phyloP scores from a whole-genome alignment of 805 yeast species.

The Pichia nanzhaoensis region DNA sequence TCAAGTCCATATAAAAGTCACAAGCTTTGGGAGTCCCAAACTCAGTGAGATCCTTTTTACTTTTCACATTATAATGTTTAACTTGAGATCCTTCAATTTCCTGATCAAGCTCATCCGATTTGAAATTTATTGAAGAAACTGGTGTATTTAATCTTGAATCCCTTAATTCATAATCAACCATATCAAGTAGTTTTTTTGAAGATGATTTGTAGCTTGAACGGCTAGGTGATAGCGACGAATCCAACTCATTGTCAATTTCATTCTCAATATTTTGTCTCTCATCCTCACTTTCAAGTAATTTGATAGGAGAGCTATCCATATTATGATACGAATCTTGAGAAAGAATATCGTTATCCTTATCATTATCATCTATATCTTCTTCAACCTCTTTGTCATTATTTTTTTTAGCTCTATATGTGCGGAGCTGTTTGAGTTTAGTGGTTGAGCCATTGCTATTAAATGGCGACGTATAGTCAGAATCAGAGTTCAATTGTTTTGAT shows the following conservation, averaged over 20 bases:
- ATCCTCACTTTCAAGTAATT: constrained; percentile 4
- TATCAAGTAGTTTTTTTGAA: background rate
- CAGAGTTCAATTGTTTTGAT: background rate
- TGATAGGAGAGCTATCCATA: constrained; percentile 2
- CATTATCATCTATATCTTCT: background rate
- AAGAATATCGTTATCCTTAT: background rate
- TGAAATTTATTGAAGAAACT: background rate
- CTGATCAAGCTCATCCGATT: background rate
- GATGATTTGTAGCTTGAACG: background rate
- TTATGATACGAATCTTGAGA: constrained; percentile 7
- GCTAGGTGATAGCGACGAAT: background rate
- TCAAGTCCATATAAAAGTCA: too few relatives aligned
- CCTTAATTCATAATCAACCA: background rate
- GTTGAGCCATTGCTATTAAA: too few relatives aligned
- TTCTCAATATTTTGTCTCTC: background rate
- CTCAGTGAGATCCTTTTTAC: background rate
- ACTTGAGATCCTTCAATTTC: background rate
- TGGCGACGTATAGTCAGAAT: background rate
- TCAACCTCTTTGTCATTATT: background rate
- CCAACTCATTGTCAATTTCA: background rate
- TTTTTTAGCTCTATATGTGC: background rate
- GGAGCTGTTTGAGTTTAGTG: background rate
- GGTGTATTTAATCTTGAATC: background rate
- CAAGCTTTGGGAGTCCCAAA: background rate
- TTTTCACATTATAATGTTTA: background rate